Evolutionary conservation across 805 yeast genomes (phyloP), one percentile per base, ranked within the genome.

Genomic region (Ogataea polymorpha): DNA sequence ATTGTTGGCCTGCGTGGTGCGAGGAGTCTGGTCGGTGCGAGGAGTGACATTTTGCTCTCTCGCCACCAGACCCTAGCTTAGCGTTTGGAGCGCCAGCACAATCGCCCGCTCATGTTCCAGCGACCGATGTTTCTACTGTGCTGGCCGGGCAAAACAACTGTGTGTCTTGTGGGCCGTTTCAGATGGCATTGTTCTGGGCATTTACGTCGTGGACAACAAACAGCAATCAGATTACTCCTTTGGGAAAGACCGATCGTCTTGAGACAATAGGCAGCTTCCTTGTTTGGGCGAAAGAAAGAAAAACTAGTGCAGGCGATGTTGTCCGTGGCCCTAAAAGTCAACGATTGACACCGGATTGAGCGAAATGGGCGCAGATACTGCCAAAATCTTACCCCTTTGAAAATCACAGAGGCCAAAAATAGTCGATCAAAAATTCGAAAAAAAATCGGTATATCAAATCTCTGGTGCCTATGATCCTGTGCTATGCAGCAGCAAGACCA

Each of bases 401-500:
- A 39, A 32, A 31, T 31, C 33, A 31, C 24, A 31, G 6, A 31
- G 23, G 13, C n/a, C 17, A 31, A 31, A 31, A 31, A 24, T 6
- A 24, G 14, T 23, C 28, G 29, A 24, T 23, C 16, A 23, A 30
- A 29, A 17, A 8, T 36, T 31, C 24, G 16, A 33, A 10, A 33
- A 13, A 31, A 37, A 11, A 12, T 24, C 27, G 16, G 15, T 10
- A 35, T 16, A 17, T 23, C 30, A 23, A 32, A 25, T 23, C n/a
- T 13, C 26, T 21, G 14, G 17, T 32, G 13, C 26, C 33, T 39
- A 39, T 39, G 42, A 39, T 32, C 37, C 32, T 32, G 42, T 39
- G 37, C 30, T 37, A 39, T 39, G 42, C 42, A 32, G 28, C 34
- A 39, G 34, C 42, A 26, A 14, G 28, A 30, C 23, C 37, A 39